Base-by-base conservation (phyloP, 2,329 filamentous ascomycete genomes). In the Arthrobotrys pseudoclavata region DNA sequence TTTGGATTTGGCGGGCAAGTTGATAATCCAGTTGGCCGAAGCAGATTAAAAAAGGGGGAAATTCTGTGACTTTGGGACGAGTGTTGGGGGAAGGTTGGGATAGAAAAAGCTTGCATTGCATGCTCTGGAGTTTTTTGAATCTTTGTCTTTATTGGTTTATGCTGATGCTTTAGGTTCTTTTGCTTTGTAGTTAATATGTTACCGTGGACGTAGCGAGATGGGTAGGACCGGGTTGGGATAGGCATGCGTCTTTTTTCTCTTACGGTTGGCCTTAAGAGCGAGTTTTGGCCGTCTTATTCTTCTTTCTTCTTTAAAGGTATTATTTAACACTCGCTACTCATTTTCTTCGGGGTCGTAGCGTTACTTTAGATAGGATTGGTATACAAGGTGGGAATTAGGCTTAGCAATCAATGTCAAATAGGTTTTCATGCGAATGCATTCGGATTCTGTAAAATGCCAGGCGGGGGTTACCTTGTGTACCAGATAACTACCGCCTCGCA, bases 21-120 rank as follows among this genome's bases (percentile, higher is more conserved):
- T 98, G 82, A 97, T 98, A 81, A 94, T 97, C 85, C 94, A 97
- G 85, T 86, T 98, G 83, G 94, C 94, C 10, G 92, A 95, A 83
- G 91, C 91, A 71, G 91, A 93, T 80, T 88, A 83, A 60, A 52
- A 69, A 26, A 40, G 10, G 18, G 7, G 10, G 5, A 42, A 24
- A 22, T 15, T 18, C 18, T 24, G 10, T 15, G 53, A 24, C 12
- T 42, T 42, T 45, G 15, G 6, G 31, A 42, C 9, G 34, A 40
- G 6, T 29, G 34, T 37, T 37, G 31, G 15, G 4, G 31, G 31
- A 34, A n/a, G n/a, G 7, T n/a, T 60, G 34, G 55, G 10, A 60
- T 60, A 60, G 34, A 60, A 60, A 40, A 60, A 26, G 55, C 55
- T 26, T 60, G 55, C 55, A 60, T 57, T 40, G 55, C 55, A 60